These are phyloP conservation scores for Pharus latifolius DNA, from an alignment of 176 grass and related monocot genomes.

Conservation along the genomic window DNA sequence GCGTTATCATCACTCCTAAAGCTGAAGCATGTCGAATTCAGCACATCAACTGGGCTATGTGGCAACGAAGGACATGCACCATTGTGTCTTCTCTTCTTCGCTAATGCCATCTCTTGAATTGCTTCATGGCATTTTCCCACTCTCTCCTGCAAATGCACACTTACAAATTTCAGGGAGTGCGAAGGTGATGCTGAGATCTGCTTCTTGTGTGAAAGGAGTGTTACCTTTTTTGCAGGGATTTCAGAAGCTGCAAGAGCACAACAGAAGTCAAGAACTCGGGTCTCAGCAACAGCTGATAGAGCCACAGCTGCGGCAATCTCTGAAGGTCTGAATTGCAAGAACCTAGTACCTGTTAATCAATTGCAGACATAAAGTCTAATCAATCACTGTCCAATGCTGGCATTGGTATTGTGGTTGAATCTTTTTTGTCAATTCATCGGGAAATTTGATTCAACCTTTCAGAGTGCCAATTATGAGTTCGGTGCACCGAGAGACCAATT, in stretches of 20 bases:
- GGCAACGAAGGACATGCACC: conserved; percentile 14
- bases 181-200: not conserved
- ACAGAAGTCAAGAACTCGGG: conserved; percentile 6
- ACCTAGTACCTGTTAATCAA: conserved; percentile 52
- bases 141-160: conserved; percentile 34
- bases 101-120: conserved; percentile 43
- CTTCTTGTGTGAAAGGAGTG: not conserved
- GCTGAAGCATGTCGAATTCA: conserved; percentile 49
- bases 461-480: conserved; percentile 51
- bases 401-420: not conserved
- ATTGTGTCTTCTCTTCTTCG: not conserved
- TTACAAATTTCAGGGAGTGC: not conserved
- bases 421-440: not conserved
- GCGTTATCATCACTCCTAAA: conserved; percentile 32
- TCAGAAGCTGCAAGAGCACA: conserved; percentile 25
- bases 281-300: conserved; percentile 27
- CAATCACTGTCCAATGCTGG: not conserved
- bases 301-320: conserved; percentile 61
- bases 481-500: conserved; percentile 29
- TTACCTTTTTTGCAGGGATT: conserved; percentile 60
- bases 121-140: conserved; percentile 39
- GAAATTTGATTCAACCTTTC: conserved; percentile 35
- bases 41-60: conserved; percentile 44
- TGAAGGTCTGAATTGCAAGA: conserved; percentile 69
- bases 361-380: not conserved